These are phyloP conservation scores for Graphilbum ipis-grandicollis DNA, from an alignment of 2,329 filamentous ascomycete genomes.

Conservation along the genomic window DNA sequence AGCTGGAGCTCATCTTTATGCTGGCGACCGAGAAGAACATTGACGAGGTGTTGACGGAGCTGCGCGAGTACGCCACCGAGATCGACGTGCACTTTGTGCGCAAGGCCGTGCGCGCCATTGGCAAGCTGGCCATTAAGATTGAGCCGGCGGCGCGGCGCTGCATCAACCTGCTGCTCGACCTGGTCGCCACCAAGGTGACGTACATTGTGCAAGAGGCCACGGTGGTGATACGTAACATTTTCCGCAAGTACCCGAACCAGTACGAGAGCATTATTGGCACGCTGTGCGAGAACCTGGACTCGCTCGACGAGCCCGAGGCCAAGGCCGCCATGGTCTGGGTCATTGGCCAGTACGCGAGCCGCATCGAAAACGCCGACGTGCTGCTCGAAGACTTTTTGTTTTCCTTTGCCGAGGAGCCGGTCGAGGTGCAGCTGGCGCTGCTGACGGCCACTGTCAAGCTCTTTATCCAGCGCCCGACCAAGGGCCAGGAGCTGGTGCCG, in stretches of 20 bases:
- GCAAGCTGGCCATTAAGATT: constrained; percentile 97
- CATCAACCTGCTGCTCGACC: constrained; percentile 80
- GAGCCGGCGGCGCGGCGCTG: constrained; percentile 81
- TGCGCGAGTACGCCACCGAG: constrained; percentile 93
- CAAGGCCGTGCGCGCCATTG: constrained; percentile 92
- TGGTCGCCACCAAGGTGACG: constrained; percentile 94
- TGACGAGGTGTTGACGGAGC: constrained; percentile 79
- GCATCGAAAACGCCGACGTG: constrained; percentile 91
- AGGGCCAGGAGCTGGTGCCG: constrained; percentile 82
- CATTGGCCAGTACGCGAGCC: constrained; percentile 91
- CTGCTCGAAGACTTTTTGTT: constrained; percentile 90
- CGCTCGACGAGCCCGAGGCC: constrained; percentile 89
- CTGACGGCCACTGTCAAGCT: constrained; percentile 94
- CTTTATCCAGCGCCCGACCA: constrained; percentile 91
- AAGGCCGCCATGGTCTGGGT: constrained; percentile 99
- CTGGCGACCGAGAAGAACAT: constrained; percentile 92
- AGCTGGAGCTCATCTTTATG: constrained; percentile 98
- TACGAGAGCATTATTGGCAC: constrained; percentile 97
- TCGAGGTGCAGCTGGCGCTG: constrained; percentile 87
- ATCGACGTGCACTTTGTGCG: constrained; percentile 98
- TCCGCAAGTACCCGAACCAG: constrained; percentile 96
- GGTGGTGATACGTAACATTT: constrained; percentile 96
- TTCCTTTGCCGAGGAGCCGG: constrained; percentile 82
- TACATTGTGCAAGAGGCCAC: constrained; percentile 99
- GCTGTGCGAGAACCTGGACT: constrained; percentile 89